Evolutionary conservation across 345 rosid species (phyloP).

Genomic region (Acer campestre): DNA sequence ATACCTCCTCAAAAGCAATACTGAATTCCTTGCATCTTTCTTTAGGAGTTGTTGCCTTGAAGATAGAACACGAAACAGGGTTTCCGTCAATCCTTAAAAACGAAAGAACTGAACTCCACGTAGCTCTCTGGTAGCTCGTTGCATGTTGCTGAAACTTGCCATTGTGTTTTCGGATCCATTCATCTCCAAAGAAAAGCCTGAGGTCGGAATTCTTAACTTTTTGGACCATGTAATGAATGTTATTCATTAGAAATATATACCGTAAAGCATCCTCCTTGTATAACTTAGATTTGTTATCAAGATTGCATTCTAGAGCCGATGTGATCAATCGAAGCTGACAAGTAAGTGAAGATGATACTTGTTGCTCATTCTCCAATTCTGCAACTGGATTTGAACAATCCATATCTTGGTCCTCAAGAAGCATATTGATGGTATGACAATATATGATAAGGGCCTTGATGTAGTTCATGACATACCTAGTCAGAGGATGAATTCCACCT

Average conservation of each 20-base stretch:
- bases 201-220: conserved; percentile 73
- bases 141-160: conserved; percentile 64
- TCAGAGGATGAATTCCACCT: conserved; percentile 67
- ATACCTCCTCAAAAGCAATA: conserved; percentile 64
- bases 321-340: conserved; percentile 48
- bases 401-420: conserved; percentile 44
- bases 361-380: no score
- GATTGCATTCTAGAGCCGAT: conserved; percentile 53
- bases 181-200: conserved; percentile 68
- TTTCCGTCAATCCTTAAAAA: conserved; percentile 42
- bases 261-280: conserved; percentile 53
- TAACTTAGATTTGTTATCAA: conserved; percentile 50
- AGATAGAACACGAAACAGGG: conserved; percentile 13
- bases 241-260: conserved; percentile 68
- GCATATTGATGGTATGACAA: conserved; percentile 46
- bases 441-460: conserved; percentile 59
- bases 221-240: conserved; percentile 72
- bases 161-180: conserved; percentile 73
- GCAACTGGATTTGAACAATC: conserved; percentile 38
- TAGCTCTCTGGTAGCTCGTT: conserved; percentile 57
- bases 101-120: conserved; percentile 67
- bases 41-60: conserved; percentile 28
- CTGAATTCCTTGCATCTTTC: conserved; percentile 65
- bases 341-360: no score
- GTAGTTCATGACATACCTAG: conserved; percentile 83